These are phyloP conservation scores for Ophiosphaerella narmari DNA, from an alignment of 2,329 filamentous ascomycete genomes.

Conservation along the genomic window DNA sequence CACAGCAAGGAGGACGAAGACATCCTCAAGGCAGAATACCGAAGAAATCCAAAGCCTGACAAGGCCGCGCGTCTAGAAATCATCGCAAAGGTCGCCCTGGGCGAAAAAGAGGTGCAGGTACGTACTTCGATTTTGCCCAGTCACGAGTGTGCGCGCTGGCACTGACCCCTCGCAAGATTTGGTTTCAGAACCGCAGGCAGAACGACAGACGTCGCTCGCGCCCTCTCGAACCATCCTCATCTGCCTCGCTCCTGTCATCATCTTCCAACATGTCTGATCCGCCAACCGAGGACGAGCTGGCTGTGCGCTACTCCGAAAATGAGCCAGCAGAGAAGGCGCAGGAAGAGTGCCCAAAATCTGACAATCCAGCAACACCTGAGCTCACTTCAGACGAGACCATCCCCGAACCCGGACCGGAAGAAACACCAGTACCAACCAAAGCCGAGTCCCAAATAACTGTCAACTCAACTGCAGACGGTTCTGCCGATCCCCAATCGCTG, in stretches of 20 bases:
- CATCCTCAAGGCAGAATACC: conserved; percentile 84
- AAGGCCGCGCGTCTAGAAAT: conserved; percentile 85
- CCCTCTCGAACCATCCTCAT: conserved; percentile 60
- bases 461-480: conserved; percentile 23
- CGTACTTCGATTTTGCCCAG: conserved; percentile 42
- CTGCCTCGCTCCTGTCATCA: conserved; percentile 41
- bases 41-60: conserved; percentile 85
- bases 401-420: conserved; percentile 15
- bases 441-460: conserved; percentile 23
- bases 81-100: conserved; percentile 81
- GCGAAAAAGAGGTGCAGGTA: conserved; percentile 97
- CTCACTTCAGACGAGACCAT: conserved; percentile 23
- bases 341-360: conserved; percentile 23
- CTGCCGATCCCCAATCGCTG: conserved; percentile 27
- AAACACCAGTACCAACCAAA: conserved; percentile 10
- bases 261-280: conserved; percentile 45
- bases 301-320: conserved; percentile 26
- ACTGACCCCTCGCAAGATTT: conserved; percentile 68
- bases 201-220: conserved; percentile 89
- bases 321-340: conserved; percentile 19
- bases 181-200: conserved; percentile 85
- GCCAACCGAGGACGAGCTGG: conserved; percentile 34
- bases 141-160: conserved; percentile 33
- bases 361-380: conserved; percentile 25
- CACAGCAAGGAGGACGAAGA: conserved; percentile 74